Percentiles rank a stretch among this genome's conserved stretches.
phyloP scores from a whole-genome alignment of 148 eudicot species.

The Heliosperma pusillum region DNA sequence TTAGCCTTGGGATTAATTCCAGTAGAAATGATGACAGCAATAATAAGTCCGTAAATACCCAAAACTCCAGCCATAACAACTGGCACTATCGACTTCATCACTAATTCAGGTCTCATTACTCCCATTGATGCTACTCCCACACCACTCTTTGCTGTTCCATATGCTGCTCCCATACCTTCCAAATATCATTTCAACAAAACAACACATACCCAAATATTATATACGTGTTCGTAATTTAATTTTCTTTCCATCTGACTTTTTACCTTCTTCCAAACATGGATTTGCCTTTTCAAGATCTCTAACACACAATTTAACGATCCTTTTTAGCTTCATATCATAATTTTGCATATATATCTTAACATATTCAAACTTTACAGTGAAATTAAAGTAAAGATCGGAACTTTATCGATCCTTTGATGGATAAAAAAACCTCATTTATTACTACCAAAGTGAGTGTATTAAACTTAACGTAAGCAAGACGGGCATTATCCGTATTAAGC shows the following conservation, averaged over 20 bases:
- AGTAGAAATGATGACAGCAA: slow-evolving; percentile 59
- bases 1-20: slow-evolving; percentile 63
- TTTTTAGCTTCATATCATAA: not conserved
- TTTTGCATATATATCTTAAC: too few relatives aligned
- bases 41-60: slow-evolving; percentile 66
- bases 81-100: slow-evolving; percentile 65
- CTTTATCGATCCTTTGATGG: not conserved
- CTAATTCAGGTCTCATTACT: slow-evolving; percentile 61
- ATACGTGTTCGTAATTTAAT: not conserved
- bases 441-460: too few relatives aligned
- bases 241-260: not conserved
- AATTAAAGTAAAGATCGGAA: slow-evolving; percentile 8
- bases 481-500: too few relatives aligned
- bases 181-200: not conserved
- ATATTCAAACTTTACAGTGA: not conserved
- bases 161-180: slow-evolving; percentile 65
- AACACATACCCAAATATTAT: slow-evolving; percentile 8
- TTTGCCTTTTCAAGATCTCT: too few relatives aligned
- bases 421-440: too few relatives aligned
- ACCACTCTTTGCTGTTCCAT: slow-evolving; percentile 62
- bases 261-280: too few relatives aligned
- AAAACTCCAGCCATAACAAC: slow-evolving; percentile 74
- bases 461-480: too few relatives aligned
- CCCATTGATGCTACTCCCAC: slow-evolving; percentile 69
- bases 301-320: not conserved